Base-by-base conservation (phyloP, 768 basidiomycete genomes). In the Leccinum incarnatum region DNA sequence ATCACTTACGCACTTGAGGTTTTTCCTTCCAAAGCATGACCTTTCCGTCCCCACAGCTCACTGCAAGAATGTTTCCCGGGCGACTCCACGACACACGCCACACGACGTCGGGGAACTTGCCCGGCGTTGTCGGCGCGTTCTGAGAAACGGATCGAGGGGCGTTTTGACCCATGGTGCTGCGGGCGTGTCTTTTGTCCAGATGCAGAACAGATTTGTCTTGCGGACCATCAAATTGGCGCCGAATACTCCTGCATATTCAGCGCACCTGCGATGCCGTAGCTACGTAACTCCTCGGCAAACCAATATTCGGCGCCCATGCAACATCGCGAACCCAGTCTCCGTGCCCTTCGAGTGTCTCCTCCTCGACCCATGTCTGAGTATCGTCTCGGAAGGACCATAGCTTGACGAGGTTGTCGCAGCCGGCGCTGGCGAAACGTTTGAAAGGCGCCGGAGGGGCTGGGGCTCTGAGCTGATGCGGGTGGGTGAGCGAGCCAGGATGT, bases 41-140 rank as follows among this genome's bases (percentile, higher is more conserved):
- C 75, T 97, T 98, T 12, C 97, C 97, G 69, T 99, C 97, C 10
- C 95, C 95, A 73, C 95, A 96, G 72, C 93, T 94, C 47, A 99
- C 97, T 0, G 96, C 95, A 49, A 98, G 80, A 53, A 99, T 83
- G 69, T 98, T 98, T 17, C 96, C 97, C 1, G 95, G 93, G 25
- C 98, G 82, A 63, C 93, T 95, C 97, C 97, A 99, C 48, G 91
- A 93, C 34, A 98, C 94, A n/a, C 96, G 84, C 97, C 96, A 98
- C 25, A 98, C 95, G 5, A 95, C 93, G 71, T 98, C 96, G 2
- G 93, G 92, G 78, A 98, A 98, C 71, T 90, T 94, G 23, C 91
- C 91, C 15, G 83, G 75, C 70, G 73, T 77, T 46, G 71, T 74
- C 8, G 78, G 77, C 8, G 80, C 68, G 8, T 78, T 74, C 50